These are phyloP conservation scores for Ophiostoma perfectum DNA, from an alignment of 2,329 filamentous ascomycete genomes.

Conservation along the genomic window DNA sequence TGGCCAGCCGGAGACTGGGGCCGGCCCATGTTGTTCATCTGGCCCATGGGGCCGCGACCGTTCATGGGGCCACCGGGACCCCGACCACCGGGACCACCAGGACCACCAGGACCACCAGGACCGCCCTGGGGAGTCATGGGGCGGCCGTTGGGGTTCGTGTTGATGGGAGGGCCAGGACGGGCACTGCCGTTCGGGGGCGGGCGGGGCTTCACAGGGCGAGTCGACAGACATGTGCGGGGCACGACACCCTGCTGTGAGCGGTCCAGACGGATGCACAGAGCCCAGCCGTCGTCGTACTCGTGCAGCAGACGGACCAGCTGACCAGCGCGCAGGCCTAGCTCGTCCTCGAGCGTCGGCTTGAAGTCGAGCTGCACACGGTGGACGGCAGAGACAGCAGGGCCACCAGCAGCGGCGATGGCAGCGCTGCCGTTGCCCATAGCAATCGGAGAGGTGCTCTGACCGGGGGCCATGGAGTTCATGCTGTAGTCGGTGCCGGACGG, in stretches of 20 bases:
- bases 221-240: conserved; percentile 87
- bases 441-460: conserved; percentile 43
- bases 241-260: conserved; percentile 88
- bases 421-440: conserved; percentile 46
- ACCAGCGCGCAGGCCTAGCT: conserved; percentile 74
- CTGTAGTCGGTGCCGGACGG: conserved; percentile 61
- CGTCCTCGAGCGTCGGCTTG: conserved; percentile 84
- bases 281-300: conserved; percentile 98
- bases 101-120: background rate
- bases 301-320: conserved; percentile 84
- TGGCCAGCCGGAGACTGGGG: conserved; percentile 24
- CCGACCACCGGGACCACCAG: conserved; percentile 28
- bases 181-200: conserved; percentile 43
- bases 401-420: conserved; percentile 58
- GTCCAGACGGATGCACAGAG: conserved; percentile 85
- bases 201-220: conserved; percentile 83
- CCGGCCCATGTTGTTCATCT: conserved; percentile 13
- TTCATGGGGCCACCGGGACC: conserved; percentile 14
- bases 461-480: conserved; percentile 48
- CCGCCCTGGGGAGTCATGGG: conserved; percentile 35
- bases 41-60: background rate
- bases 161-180: conserved; percentile 28
- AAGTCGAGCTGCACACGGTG: conserved; percentile 95
- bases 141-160: conserved; percentile 22
- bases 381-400: conserved; percentile 59